Evolutionary conservation across 495 filamentous ascomycete genomes (phyloP), one percentile per base, ranked within the genome.

Genomic region (Podospora australis): DNA sequence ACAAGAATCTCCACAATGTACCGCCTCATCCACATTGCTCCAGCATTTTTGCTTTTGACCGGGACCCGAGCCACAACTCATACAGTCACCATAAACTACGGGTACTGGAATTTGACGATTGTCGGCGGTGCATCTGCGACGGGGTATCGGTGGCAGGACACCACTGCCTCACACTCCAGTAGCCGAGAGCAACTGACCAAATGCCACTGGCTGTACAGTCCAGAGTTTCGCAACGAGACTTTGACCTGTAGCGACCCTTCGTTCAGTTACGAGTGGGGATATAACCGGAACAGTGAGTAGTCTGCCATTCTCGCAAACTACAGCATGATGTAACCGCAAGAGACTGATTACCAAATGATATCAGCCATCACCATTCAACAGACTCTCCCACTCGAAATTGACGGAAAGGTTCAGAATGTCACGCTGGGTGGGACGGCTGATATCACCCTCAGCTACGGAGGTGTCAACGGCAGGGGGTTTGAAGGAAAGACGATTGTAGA

Each of bases 291-390:
- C 4, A 28, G 40, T 43, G 22, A 25, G 23, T 28, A 14, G 7
- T 28, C 13, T 40, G 20, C 17, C 20, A 20, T 23, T 40, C 7
- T 21, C 19, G n/a, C 3, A n/a, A 7, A n/a, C 17, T n/a, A n/a
- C n/a, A n/a, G n/a, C n/a, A n/a, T n/a, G n/a, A n/a, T n/a, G n/a
- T n/a, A n/a, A n/a, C n/a, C n/a, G n/a, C n/a, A n/a, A n/a, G n/a
- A n/a, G n/a, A n/a, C n/a, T n/a, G n/a, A n/a, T n/a, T n/a, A n/a
- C n/a, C n/a, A 7, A 0, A 6, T 42, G 4, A 3, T 23, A 6
- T 24, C 22, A 43, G 40, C n/a, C 23, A 43, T 43, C 40, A 43
- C 40, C 5, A 13, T 43, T 6, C 40, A 43, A n/a, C 40, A 43
- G 23, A 43, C 40, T 6, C 7, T 43, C 7, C 22, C 25, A 24